These are phyloP conservation scores for Aspergillus cristatus DNA, from an alignment of 495 filamentous ascomycete genomes.

Conservation along the genomic window DNA sequence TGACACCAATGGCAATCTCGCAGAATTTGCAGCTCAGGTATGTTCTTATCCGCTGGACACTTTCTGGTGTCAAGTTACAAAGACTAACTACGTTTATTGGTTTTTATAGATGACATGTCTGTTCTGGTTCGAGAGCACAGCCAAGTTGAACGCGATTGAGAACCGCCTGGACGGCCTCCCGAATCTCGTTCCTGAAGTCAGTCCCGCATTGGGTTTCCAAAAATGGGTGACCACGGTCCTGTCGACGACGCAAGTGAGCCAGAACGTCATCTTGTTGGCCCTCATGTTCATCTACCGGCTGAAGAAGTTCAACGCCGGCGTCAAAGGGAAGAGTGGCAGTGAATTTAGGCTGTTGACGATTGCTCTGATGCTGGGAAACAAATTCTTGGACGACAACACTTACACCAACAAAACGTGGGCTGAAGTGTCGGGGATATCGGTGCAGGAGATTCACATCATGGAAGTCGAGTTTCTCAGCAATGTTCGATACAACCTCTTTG, in stretches of 20 bases:
- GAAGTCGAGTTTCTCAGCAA: constrained; percentile 99
- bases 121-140: constrained; percentile 95
- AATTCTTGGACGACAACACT: constrained; percentile 98
- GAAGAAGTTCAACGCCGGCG: constrained; percentile 77
- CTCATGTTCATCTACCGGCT: constrained; percentile 88
- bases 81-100: constrained; percentile 2
- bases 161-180: constrained; percentile 42
- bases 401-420: constrained; percentile 99
- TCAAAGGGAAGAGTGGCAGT: constrained; percentile 85
- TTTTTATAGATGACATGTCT: constrained; percentile 73
- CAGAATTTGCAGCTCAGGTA: constrained; percentile 78
- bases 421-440: constrained; percentile 90
- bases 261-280: constrained; percentile 88
- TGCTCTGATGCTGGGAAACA: constrained; percentile 96
- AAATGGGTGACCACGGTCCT: constrained; percentile 92
- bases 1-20: constrained; percentile 58
- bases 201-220: constrained; percentile 69
- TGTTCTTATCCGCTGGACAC: constrained; percentile 6
- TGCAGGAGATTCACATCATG: constrained; percentile 97
- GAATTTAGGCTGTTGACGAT: constrained; percentile 94
- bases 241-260: constrained; percentile 91
- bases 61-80: neutral
- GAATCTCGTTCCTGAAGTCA: constrained; percentile 58
- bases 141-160: constrained; percentile 64
- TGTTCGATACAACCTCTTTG: constrained; percentile 87